Evolutionary conservation across 805 yeast genomes (phyloP).

Genomic region (Diddensiella transvaalensis): DNA sequence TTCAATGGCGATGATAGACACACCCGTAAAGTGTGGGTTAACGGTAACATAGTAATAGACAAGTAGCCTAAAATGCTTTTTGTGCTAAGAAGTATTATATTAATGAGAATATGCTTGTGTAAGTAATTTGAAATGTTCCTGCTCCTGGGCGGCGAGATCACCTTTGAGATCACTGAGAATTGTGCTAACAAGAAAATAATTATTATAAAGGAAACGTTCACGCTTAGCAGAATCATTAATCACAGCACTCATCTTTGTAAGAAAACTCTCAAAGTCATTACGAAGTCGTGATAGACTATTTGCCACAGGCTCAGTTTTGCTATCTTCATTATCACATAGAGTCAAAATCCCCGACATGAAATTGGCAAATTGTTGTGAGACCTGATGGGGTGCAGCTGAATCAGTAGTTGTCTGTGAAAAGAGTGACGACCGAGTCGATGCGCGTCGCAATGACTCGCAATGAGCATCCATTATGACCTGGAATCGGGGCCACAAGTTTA

Average conservation of each 20-base stretch:
- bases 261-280: conserved; percentile 72
- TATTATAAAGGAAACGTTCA: conserved; percentile 72
- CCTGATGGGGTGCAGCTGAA: conserved; percentile 47
- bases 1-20: conserved; percentile 94
- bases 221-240: conserved; percentile 36
- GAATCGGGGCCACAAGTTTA: conserved; percentile 82
- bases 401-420: conserved; percentile 31
- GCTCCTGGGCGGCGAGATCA: conserved; percentile 40
- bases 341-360: conserved; percentile 67
- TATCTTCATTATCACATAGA: conserved; percentile 39
- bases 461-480: conserved; percentile 73
- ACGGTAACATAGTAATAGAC: conserved; percentile 61
- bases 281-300: conserved; percentile 65
- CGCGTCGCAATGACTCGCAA: conserved; percentile 64
- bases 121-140: conserved; percentile 43
- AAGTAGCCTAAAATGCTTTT: too few species aligned
- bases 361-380: conserved; percentile 78
- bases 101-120: conserved; percentile 39
- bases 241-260: conserved; percentile 62
- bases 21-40: conserved; percentile 74
- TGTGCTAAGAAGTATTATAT: too few species aligned
- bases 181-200: conserved; percentile 60
- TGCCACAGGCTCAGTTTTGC: conserved; percentile 63
- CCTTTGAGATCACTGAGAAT: conserved; percentile 48
- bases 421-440: conserved; percentile 37